These are phyloP conservation scores for Neodidymelliopsis sp. DNA, from an alignment of 2,329 filamentous ascomycete species.

Conservation along the genomic window DNA sequence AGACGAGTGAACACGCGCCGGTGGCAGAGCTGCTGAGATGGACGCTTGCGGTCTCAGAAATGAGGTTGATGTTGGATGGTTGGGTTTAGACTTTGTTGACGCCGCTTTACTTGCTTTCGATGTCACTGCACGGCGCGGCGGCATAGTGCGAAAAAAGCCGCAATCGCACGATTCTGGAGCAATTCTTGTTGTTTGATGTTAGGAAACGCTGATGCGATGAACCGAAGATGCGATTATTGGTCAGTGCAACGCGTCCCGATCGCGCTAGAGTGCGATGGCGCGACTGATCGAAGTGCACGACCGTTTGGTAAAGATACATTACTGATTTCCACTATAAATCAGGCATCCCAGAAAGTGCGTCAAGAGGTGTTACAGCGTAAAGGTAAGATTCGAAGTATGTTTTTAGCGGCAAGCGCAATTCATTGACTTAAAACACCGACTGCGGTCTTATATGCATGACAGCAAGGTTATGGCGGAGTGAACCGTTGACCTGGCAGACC, in stretches of 20 bases:
- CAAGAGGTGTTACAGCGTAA: neutral
- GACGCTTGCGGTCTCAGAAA: slow-evolving; percentile 25
- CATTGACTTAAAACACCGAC: too few relatives aligned
- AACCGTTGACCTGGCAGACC: neutral
- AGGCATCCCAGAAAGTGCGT: too few relatives aligned
- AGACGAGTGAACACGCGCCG: slow-evolving; percentile 34
- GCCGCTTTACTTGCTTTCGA: neutral
- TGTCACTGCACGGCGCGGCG: slow-evolving; percentile 20
- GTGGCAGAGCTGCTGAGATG: slow-evolving; percentile 29
- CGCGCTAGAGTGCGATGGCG: slow-evolving; percentile 3
- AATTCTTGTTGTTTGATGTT: slow-evolving; percentile 9
- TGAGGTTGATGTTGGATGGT: neutral
- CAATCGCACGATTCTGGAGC: neutral
- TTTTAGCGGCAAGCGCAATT: slow-evolving; percentile 4
- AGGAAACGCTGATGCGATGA: slow-evolving; percentile 4
- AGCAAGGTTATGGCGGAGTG: neutral
- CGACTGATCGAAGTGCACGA: neutral
- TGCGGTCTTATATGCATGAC: neutral
- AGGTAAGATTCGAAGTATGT: neutral
- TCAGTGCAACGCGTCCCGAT: slow-evolving; percentile 14
- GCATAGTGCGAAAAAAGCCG: slow-evolving; percentile 18
- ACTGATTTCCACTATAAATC: too few relatives aligned
- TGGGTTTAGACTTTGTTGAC: slow-evolving; percentile 5
- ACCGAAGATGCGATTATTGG: slow-evolving; percentile 7
- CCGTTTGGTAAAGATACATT: too few relatives aligned